Percentiles rank a stretch among this genome's conserved stretches.
phyloP scores from a whole-genome alignment of 2,329 filamentous ascomycete species.

The Dactylellina cionopaga region DNA sequence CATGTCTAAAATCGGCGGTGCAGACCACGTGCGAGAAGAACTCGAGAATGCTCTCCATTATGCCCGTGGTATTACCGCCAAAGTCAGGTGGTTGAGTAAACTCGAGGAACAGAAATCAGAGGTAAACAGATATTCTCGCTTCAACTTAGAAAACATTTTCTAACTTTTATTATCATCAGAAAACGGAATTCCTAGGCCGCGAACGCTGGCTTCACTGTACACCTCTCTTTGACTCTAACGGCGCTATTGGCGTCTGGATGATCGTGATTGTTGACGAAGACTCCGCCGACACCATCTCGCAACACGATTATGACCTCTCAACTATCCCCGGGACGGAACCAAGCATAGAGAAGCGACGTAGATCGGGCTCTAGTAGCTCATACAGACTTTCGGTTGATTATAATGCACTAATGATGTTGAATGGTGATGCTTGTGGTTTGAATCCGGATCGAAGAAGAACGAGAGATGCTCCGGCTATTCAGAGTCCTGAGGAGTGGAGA shows the following conservation, averaged over 20 bases:
- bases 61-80: slow-evolving; percentile 77
- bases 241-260: slow-evolving; percentile 80
- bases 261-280: slow-evolving; percentile 72
- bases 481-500: slow-evolving; percentile 36
- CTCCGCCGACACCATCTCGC: slow-evolving; percentile 4
- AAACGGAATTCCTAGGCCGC: slow-evolving; percentile 65
- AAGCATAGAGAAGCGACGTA: slow-evolving; percentile 12
- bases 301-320: slow-evolving; percentile 35
- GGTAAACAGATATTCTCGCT: slow-evolving; percentile 11
- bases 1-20: slow-evolving; percentile 67
- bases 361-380: slow-evolving; percentile 11
- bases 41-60: slow-evolving; percentile 71
- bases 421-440: slow-evolving; percentile 11
- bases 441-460: background rate
- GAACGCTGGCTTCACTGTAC: slow-evolving; percentile 81
- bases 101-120: slow-evolving; percentile 59
- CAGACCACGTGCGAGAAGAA: slow-evolving; percentile 64
- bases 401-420: background rate
- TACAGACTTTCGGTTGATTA: slow-evolving; percentile 26
- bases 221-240: slow-evolving; percentile 73
- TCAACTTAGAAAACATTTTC: too few relatives aligned
- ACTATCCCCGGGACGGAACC: slow-evolving; percentile 17
- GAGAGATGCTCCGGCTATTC: slow-evolving; percentile 39
- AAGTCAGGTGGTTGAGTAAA: slow-evolving; percentile 74
- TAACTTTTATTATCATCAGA: background rate